Conservation (phyloP, 176 grass and related monocot genomes). For the Chloris gayana region DNA sequence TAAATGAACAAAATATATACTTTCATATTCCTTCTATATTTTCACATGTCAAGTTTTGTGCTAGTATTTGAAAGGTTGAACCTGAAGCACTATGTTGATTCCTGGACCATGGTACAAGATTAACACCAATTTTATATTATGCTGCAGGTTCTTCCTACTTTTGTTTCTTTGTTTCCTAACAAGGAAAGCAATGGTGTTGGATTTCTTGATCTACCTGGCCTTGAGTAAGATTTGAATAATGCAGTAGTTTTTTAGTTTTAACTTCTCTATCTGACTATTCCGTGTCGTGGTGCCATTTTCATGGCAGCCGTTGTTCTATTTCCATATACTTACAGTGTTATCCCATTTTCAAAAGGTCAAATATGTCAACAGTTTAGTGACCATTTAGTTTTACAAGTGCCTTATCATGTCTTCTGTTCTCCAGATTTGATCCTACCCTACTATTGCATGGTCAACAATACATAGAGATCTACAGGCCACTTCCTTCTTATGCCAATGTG, state of each 20-base stretch:
- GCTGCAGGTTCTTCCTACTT: conserved; percentile 84
- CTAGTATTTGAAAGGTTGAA: background rate
- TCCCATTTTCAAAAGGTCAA: conserved; percentile 12
- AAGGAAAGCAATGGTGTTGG: conserved; percentile 59
- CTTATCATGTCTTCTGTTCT: conserved; percentile 34
- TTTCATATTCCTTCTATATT: background rate
- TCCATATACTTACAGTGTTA: background rate
- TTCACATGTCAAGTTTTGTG: conserved; percentile 2
- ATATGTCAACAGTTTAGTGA: conserved; percentile 7
- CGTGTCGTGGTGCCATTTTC: conserved; percentile 5
- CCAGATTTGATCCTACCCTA: conserved; percentile 72
- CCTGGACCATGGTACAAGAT: background rate
- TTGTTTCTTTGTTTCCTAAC: conserved; percentile 80
- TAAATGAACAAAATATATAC: background rate
- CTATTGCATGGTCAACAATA: conserved; percentile 98
- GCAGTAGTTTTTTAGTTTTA: conserved; percentile 1
- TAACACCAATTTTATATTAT: conserved; percentile 21
- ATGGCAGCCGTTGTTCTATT: conserved; percentile 11
- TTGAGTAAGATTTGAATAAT: conserved; percentile 66
- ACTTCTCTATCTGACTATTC: background rate
- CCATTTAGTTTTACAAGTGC: conserved; percentile 1
- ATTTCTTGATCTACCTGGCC: conserved; percentile 67
- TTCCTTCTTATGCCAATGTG: conserved; percentile 75
- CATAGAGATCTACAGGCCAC: conserved; percentile 76
- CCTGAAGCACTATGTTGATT: background rate